Conservation (phyloP, 768 basidiomycete species). For the Termitomyces sp. region DNA sequence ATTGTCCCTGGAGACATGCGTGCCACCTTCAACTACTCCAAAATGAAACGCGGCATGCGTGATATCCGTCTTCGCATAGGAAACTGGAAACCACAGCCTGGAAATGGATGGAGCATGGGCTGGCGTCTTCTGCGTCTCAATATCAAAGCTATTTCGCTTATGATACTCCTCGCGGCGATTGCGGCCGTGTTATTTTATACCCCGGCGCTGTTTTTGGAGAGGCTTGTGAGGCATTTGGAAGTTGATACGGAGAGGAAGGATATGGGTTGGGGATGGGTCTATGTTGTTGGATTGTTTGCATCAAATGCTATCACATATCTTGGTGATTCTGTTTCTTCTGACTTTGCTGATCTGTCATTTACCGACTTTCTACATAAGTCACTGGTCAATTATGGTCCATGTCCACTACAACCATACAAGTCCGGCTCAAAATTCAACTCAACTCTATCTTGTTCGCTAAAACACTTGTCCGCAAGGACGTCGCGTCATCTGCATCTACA, state of each 20-base stretch:
- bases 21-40: slow-evolving; percentile 52
- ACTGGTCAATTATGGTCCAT: slow-evolving; percentile 70
- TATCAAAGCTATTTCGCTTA: slow-evolving; percentile 27
- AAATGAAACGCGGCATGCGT: slow-evolving; percentile 56
- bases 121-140: slow-evolving; percentile 65
- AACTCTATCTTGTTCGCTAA: slow-evolving; percentile 85
- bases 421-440: slow-evolving; percentile 66
- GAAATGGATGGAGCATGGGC: slow-evolving; percentile 59
- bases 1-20: slow-evolving; percentile 76
- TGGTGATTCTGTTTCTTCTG: slow-evolving; percentile 17
- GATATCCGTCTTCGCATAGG: slow-evolving; percentile 45
- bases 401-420: slow-evolving; percentile 65
- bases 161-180: slow-evolving; percentile 47
- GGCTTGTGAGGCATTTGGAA: slow-evolving; percentile 62
- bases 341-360: not conserved
- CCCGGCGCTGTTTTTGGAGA: slow-evolving; percentile 55
- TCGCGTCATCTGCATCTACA: slow-evolving; percentile 56
- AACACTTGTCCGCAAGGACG: slow-evolving; percentile 80
- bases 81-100: slow-evolving; percentile 54
- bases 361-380: slow-evolving; percentile 26
- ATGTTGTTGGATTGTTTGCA: slow-evolving; percentile 31
- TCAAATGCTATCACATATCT: slow-evolving; percentile 29
- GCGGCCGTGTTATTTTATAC: slow-evolving; percentile 64
- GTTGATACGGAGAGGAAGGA: slow-evolving; percentile 50
- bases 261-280: slow-evolving; percentile 72